Evolutionary conservation across 2,329 filamentous ascomycete species (phyloP).

Genomic region (Dendryphion nanum): DNA sequence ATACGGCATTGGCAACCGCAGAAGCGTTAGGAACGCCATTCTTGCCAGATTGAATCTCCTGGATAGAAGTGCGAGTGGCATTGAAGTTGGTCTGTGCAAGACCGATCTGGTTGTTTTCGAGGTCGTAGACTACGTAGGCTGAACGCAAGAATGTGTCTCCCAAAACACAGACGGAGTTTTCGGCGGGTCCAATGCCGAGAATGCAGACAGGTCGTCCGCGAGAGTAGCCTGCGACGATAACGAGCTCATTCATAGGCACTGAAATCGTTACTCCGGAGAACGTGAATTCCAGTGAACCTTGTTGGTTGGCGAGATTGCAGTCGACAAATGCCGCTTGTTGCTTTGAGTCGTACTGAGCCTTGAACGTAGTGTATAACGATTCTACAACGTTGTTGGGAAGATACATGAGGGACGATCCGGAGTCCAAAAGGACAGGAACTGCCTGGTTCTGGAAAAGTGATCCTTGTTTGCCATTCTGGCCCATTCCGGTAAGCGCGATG

Average conservation of each 20-base stretch:
- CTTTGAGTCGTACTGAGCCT: slow-evolving; percentile 41
- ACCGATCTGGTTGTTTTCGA: slow-evolving; percentile 59
- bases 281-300: slow-evolving; percentile 55
- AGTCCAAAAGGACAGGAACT: slow-evolving; percentile 67
- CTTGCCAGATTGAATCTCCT: slow-evolving; percentile 54
- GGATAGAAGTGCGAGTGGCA: slow-evolving; percentile 47
- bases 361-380: slow-evolving; percentile 41
- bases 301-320: slow-evolving; percentile 51
- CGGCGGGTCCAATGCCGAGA: slow-evolving; percentile 51
- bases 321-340: slow-evolving; percentile 52
- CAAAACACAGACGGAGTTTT: slow-evolving; percentile 49
- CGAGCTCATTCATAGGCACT: slow-evolving; percentile 56
- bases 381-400: slow-evolving; percentile 61
- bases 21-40: slow-evolving; percentile 54
- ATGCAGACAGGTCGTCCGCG: slow-evolving; percentile 46
- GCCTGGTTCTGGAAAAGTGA: slow-evolving; percentile 44
- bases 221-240: slow-evolving; percentile 49
- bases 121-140: slow-evolving; percentile 63
- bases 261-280: slow-evolving; percentile 57
- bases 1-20: slow-evolving; percentile 51
- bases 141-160: slow-evolving; percentile 63
- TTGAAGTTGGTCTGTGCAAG: slow-evolving; percentile 63
- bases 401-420: slow-evolving; percentile 71
- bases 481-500: slow-evolving; percentile 52
- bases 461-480: slow-evolving; percentile 41